Base-by-base conservation (phyloP, 2,329 filamentous ascomycete genomes). In the Penicillium sp. region DNA sequence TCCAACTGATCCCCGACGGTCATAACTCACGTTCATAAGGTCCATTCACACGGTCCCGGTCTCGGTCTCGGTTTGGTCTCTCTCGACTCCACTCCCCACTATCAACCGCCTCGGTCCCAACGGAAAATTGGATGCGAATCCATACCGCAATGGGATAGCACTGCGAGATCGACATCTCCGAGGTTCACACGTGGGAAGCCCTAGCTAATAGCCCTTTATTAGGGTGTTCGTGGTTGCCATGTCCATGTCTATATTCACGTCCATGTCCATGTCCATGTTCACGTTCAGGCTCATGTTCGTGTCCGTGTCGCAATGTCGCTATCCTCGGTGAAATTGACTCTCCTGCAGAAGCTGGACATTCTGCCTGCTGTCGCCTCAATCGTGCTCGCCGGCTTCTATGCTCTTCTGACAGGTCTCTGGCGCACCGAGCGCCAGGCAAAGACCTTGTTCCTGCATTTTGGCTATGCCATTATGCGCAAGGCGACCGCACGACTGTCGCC, bases 401-500 rank as follows among this genome's bases (percentile, higher is more conserved):
- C 63, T 4, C 42, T 64, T 4, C 31, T 66, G 23, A 64, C 61
- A 0, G 56, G 62, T 6, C 39, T 64, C 14, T 57, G 56, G 50
- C 64, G 62, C 13, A 56, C 56, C 10, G 51, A 61, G 11, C 50
- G 57, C 22, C 52, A 66, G 49, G 65, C 66, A 16, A 59, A 59
- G 16, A 57, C 60, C 3, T 49, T 64, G 42, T 50, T 62, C 35
- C 49, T 69, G 36, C 66, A 69, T 51, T 48, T 68, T 26, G 64
- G 64, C 23, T 68, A 69, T 56, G 63, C 66, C 1, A 47, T 63
- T 6, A 58, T 66, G 29, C 62, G 66, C 43, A 64, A 66, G 46
- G 48, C 56, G 2, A 67, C 63, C 0, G 31, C 49, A 14, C 62
- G 65, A 3, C 29, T 69, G 36, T 56, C 57, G 39, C 55, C 44